Evolutionary conservation across 2,329 filamentous ascomycete species (phyloP).

Genomic region (Pseudocercospora eumusae): DNA sequence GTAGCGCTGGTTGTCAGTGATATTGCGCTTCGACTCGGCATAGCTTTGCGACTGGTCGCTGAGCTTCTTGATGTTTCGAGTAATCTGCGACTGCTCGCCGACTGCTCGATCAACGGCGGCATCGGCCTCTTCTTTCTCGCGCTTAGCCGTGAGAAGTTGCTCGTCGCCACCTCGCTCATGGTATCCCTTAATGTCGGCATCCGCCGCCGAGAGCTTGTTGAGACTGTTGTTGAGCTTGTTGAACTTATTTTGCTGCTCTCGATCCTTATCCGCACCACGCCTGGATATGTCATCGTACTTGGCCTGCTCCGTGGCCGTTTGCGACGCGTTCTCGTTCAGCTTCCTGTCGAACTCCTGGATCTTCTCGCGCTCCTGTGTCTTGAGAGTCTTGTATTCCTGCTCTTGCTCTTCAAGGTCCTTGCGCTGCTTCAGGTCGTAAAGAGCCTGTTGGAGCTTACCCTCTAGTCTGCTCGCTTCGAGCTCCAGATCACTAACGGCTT

Average conservation of each 20-base stretch:
- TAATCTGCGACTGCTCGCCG: slow-evolving; percentile 66
- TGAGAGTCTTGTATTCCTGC: slow-evolving; percentile 69
- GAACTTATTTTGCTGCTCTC: slow-evolving; percentile 68
- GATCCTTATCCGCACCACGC: slow-evolving; percentile 71
- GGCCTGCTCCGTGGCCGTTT: slow-evolving; percentile 69
- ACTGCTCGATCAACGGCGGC: slow-evolving; percentile 66
- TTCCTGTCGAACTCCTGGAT: slow-evolving; percentile 72
- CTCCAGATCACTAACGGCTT: slow-evolving; percentile 65
- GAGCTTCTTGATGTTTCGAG: slow-evolving; percentile 72
- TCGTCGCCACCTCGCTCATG: slow-evolving; percentile 71
- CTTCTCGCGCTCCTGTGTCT: slow-evolving; percentile 65
- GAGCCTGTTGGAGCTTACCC: slow-evolving; percentile 69
- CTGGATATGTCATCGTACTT: slow-evolving; percentile 75
- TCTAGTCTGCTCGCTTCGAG: slow-evolving; percentile 73
- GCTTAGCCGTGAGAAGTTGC: slow-evolving; percentile 68
- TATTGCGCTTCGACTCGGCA: slow-evolving; percentile 80
- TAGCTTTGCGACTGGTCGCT: slow-evolving; percentile 76
- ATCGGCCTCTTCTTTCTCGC: slow-evolving; percentile 69
- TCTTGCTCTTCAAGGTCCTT: slow-evolving; percentile 69
- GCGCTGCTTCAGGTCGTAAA: slow-evolving; percentile 80
- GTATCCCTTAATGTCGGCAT: slow-evolving; percentile 78
- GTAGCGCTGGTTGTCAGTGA: slow-evolving; percentile 84
- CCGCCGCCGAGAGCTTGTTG: slow-evolving; percentile 73
- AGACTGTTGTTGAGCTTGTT: slow-evolving; percentile 72
- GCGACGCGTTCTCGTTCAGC: slow-evolving; percentile 48